Percentiles rank a stretch among this genome's conserved stretches.
Conservation (phyloP, 2,329 filamentous ascomycete species). For the Trichoderma simmonsii region DNA sequence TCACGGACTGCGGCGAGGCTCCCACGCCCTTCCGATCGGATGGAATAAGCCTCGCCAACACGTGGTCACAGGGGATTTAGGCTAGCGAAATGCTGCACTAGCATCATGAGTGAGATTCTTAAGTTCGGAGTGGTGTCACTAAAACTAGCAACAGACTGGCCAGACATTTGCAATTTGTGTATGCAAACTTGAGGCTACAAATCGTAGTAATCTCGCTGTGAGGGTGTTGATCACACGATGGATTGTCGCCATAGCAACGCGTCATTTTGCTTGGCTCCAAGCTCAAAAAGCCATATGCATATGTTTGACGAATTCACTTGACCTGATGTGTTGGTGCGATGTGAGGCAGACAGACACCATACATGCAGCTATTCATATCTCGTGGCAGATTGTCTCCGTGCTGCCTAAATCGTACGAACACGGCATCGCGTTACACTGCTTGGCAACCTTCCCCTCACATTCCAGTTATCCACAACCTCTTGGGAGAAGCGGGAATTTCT, state of each 20-base stretch:
- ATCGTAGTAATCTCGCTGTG: background rate
- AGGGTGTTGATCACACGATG: background rate
- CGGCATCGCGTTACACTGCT: background rate
- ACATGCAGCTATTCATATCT: background rate
- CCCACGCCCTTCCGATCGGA: background rate
- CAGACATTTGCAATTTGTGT: background rate
- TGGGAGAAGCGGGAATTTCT: background rate
- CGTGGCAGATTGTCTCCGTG: background rate
- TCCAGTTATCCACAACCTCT: background rate
- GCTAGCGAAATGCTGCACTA: background rate
- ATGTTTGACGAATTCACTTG: background rate
- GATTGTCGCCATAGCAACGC: background rate
- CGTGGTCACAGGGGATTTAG: constrained; percentile 4
- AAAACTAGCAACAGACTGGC: background rate
- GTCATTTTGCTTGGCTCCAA: background rate
- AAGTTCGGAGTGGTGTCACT: background rate
- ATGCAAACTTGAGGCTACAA: background rate
- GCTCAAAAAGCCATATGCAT: background rate
- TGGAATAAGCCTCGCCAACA: constrained; percentile 1
- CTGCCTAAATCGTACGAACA: background rate
- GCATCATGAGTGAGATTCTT: background rate
- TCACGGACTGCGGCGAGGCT: constrained; percentile 9
- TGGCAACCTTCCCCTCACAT: background rate
- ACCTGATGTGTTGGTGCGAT: background rate
- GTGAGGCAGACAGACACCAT: background rate